Conservation (phyloP, 2,329 filamentous ascomycete species). For the Elsinoe ampelina region DNA sequence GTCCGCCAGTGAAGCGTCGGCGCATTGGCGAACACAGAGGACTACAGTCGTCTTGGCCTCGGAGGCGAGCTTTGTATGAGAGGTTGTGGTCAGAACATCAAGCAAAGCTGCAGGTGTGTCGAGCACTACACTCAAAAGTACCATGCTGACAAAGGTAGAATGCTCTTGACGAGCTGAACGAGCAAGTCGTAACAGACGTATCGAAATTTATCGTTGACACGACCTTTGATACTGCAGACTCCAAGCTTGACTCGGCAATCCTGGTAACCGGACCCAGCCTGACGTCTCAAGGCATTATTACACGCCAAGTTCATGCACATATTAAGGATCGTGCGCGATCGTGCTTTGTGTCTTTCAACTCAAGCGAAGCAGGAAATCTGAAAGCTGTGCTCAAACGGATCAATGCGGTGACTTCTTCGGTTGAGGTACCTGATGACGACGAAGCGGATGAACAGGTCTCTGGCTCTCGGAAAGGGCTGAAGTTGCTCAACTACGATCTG, state of each 20-base stretch:
- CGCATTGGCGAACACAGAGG: constrained; percentile 24
- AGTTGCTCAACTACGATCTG: constrained; percentile 69
- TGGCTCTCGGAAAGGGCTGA: constrained; percentile 43
- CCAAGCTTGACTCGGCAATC: constrained; percentile 58
- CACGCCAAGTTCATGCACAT: constrained; percentile 39
- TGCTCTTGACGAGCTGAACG: constrained; percentile 33
- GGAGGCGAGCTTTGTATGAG: constrained; percentile 53
- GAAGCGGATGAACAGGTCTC: constrained; percentile 39
- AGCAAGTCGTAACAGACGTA: constrained; percentile 31
- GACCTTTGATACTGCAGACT: constrained; percentile 17
- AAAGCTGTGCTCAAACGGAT: constrained; percentile 65
- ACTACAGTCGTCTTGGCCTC: constrained; percentile 29
- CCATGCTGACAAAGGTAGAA: constrained; percentile 19
- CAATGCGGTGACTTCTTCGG: constrained; percentile 55
- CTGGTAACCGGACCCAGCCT: constrained; percentile 72
- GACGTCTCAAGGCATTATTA: constrained; percentile 63
- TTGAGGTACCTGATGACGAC: constrained; percentile 40
- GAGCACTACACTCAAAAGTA: constrained; percentile 16
- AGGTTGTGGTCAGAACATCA: constrained; percentile 57
- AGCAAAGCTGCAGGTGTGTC: constrained; percentile 48
- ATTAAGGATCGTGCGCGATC: constrained; percentile 37
- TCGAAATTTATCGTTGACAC: constrained; percentile 25
- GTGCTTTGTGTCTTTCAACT: constrained; percentile 57
- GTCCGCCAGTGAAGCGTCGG: constrained; percentile 34
- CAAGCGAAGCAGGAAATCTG: constrained; percentile 62